Percentiles rank a stretch among this genome's conserved stretches.
Conservation (phyloP, 2,329 filamentous ascomycete species). For the Xylariomycetidae sp. region DNA sequence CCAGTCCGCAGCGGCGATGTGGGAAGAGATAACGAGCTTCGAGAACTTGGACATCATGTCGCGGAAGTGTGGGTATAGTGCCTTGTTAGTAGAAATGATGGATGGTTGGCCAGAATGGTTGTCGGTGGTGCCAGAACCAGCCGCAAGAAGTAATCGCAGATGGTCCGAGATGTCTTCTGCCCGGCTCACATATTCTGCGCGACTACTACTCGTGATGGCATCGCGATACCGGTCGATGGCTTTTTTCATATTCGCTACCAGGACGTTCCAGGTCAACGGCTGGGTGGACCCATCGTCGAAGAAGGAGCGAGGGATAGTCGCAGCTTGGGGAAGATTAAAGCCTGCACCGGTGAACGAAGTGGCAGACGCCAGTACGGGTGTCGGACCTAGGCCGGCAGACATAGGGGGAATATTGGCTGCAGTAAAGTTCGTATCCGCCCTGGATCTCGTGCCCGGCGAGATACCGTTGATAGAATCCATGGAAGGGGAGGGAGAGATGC, state of each 20-base stretch:
- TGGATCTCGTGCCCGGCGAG: conserved; percentile 52
- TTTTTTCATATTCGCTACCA: conserved; percentile 88
- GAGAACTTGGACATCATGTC: conserved; percentile 99
- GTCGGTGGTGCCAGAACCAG: conserved; percentile 93
- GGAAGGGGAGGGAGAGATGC: conserved; percentile 76
- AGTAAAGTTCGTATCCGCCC: conserved; percentile 42
- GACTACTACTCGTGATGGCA: conserved; percentile 74
- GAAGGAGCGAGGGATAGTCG: conserved; percentile 70
- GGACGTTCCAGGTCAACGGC: conserved; percentile 78
- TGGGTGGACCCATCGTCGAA: conserved; percentile 82
- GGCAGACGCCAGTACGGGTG: conserved; percentile 50
- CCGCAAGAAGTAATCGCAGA: conserved; percentile 84
- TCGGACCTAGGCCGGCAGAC: conserved; percentile 26
- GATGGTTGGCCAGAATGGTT: conserved; percentile 98
- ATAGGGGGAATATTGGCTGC: conserved; percentile 42
- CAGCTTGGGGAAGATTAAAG: conserved; percentile 51
- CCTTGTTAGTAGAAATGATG: conserved; percentile 98
- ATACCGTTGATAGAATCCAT: conserved; percentile 81
- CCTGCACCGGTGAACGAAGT: conserved; percentile 57
- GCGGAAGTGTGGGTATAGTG: conserved; percentile 91
- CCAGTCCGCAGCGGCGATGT: conserved; percentile 95
- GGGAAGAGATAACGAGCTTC: conserved; percentile 95
- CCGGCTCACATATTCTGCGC: conserved; percentile 84
- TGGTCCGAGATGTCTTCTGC: conserved; percentile 99
- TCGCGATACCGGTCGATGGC: conserved; percentile 87